Base-by-base conservation (phyloP, 2,329 filamentous ascomycete genomes). In the Pseudocercospora vitis region DNA sequence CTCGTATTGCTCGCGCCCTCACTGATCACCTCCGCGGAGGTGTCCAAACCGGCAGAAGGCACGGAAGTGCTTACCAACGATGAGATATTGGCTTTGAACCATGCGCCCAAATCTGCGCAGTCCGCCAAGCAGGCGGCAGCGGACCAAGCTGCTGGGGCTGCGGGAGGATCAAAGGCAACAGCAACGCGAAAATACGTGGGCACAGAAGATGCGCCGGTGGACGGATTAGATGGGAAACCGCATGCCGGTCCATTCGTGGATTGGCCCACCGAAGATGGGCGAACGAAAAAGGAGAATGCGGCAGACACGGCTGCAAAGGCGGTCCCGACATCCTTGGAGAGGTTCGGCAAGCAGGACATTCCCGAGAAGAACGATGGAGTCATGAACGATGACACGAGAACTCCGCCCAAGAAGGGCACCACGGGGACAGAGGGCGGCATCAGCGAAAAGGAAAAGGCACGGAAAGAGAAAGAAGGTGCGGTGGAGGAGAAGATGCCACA, bases 181-280 rank as follows among this genome's bases (percentile, higher is more conserved):
- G 64, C 53, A 2, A 54, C 64, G 8, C 71, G 73, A 55, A 60
- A 62, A 32, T 70, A 69, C 28, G 58, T 69, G 21, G 83, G 82
- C 49, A 85, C 84, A 48, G 91, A 91, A 70, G 86, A 94, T 75
- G 89, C 88, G 52, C 92, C 92, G 0, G 86, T 96, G 16, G 94
- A 97, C 70, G 91, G 91, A 40, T 87, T 88, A 65, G 94, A 97
- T 74, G 94, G 94, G 44, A 94, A 91, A 74, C 94, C 94, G 42
- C 92, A 96, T 69, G 83, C 86, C 16, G 94, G 94, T 1, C 94
- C 94, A 1, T 85, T 82, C 67, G 84, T 91, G 53, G 83, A 85
- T 57, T 81, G 70, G 39, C 69, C 70, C 7, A 63, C 68, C 5
- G 68, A 69, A 19, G 50, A 62, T 39, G 50, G 49, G 8, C 45